phyloP scores from a whole-genome alignment of 2,329 filamentous ascomycete genomes.

The Xylaria sp. region DNA sequence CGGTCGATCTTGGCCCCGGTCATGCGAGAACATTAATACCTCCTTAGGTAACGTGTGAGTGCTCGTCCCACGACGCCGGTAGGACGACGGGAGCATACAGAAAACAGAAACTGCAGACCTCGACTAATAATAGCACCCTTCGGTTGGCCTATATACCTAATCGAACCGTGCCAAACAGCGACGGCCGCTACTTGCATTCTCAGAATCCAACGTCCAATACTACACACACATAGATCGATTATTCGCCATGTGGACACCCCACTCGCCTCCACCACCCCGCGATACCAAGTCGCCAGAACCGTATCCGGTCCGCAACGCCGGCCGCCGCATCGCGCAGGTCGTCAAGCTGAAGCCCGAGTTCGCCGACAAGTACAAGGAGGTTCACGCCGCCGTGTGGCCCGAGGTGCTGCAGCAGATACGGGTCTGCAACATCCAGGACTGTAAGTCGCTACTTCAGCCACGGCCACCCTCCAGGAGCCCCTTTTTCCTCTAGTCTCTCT shows the following conservation, averaged over 20 bases:
- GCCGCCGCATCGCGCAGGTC: constrained; percentile 69
- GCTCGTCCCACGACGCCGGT: not conserved
- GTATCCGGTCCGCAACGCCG: constrained; percentile 43
- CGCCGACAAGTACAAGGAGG: constrained; percentile 71
- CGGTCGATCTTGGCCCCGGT: not conserved
- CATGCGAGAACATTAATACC: not conserved
- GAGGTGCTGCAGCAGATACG: constrained; percentile 77
- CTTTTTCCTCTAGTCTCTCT: no score
- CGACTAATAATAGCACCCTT: not conserved
- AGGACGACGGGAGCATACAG: no score
- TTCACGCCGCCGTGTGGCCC: constrained; percentile 75
- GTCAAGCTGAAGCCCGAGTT: constrained; percentile 70
- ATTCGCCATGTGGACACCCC: constrained; percentile 19
- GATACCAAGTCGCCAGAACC: constrained; percentile 25
- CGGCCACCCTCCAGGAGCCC: not conserved
- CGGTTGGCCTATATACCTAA: not conserved
- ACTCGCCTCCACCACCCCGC: constrained; percentile 14
- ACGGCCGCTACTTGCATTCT: not conserved
- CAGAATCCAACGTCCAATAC: not conserved
- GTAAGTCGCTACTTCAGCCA: constrained; percentile 48
- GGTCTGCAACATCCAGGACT: constrained; percentile 74
- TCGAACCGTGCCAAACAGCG: not conserved
- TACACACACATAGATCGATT: not conserved
- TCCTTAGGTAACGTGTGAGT: not conserved
- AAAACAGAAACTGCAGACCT: not conserved